These are phyloP conservation scores for Chamaecyparis obtusa DNA, from an alignment of 75 land plant genomes.

Conservation along the genomic window DNA sequence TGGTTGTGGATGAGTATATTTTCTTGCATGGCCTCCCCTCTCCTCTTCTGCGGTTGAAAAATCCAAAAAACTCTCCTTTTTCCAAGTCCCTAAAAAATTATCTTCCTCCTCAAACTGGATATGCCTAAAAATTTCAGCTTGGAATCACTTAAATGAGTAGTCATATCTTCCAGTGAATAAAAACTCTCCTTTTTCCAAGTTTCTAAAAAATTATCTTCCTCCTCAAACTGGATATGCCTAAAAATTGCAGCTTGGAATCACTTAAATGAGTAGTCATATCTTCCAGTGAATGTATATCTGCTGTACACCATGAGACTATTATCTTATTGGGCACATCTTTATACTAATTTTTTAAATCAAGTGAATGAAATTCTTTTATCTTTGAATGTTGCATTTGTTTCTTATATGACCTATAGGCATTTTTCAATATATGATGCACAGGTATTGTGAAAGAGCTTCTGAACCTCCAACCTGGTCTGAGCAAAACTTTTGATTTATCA, in stretches of 20 bases:
- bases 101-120: no score
- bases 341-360: not conserved
- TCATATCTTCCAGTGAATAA: no score
- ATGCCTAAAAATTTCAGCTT: no score
- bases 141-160: no score
- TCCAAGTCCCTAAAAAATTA: no score
- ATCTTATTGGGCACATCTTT: not conserved
- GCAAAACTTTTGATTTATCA: constrained; percentile 49
- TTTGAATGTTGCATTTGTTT: not conserved
- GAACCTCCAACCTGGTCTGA: constrained; percentile 36
- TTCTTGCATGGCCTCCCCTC: not conserved
- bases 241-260: no score
- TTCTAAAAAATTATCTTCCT: no score
- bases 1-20: not conserved
- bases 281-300: not conserved
- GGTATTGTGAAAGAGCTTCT: constrained; percentile 66
- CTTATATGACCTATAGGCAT: not conserved
- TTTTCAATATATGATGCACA: constrained; percentile 12
- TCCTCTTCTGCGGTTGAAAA: not conserved
- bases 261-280: no score
- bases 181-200: no score
- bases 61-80: no score
- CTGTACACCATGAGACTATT: not conserved
- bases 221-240: no score
- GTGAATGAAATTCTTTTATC: not conserved